Percentiles rank a stretch among this genome's conserved stretches.
Conservation (phyloP, 768 basidiomycete species). For the Hygrophorus pudorinus region DNA sequence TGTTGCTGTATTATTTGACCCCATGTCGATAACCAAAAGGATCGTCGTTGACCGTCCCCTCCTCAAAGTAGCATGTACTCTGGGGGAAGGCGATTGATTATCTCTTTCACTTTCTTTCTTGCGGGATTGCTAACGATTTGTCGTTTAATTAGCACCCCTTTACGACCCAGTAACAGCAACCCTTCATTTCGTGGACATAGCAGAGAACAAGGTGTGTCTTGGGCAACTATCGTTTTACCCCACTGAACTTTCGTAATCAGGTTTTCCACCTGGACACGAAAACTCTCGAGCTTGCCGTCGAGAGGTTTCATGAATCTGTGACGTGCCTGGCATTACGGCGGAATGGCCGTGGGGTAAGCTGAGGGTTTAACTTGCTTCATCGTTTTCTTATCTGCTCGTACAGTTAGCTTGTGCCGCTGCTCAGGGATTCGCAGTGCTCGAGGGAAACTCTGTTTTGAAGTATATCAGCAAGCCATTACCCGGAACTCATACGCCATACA, state of each 20-base stretch:
- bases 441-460: slow-evolving; percentile 28
- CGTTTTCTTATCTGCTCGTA: neutral
- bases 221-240: neutral
- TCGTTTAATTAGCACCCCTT: slow-evolving; percentile 39
- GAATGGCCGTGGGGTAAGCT: slow-evolving; percentile 35
- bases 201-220: slow-evolving; percentile 35
- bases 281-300: slow-evolving; percentile 29
- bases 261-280: slow-evolving; percentile 41
- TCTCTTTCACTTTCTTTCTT: slow-evolving; percentile 2
- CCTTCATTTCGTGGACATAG: slow-evolving; percentile 64
- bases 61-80: slow-evolving; percentile 40
- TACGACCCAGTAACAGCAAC: slow-evolving; percentile 44
- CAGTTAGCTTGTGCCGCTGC: slow-evolving; percentile 56
- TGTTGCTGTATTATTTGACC: neutral
- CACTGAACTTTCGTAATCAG: slow-evolving; percentile 19
- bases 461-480: slow-evolving; percentile 46
- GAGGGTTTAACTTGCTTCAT: neutral
- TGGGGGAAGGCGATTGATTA: slow-evolving; percentile 47
- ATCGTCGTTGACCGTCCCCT: slow-evolving; percentile 37
- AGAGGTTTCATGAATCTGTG: slow-evolving; percentile 44
- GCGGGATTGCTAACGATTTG: slow-evolving; percentile 7
- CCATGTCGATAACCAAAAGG: slow-evolving; percentile 12
- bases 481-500: slow-evolving; percentile 28
- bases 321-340: slow-evolving; percentile 48
- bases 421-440: slow-evolving; percentile 43